A percentile compares a stretch with the other conserved stretches of the same genome.
Evolutionary conservation across 768 basidiomycete species (phyloP).

Genomic region (Strobilomyces echinocephalus): DNA sequence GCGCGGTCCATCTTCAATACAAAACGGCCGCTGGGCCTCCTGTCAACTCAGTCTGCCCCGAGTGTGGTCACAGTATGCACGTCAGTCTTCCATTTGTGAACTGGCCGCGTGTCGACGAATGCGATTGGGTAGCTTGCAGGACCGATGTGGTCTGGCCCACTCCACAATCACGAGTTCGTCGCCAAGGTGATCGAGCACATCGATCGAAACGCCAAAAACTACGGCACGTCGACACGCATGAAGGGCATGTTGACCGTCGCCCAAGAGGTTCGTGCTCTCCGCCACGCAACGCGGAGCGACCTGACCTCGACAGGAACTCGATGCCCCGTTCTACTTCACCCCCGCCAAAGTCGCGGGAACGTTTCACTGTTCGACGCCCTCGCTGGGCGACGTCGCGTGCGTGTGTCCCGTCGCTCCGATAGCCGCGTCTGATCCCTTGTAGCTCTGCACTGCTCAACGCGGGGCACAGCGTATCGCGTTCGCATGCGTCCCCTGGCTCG

Average conservation of each 20-base stretch:
- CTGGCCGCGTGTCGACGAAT: not conserved
- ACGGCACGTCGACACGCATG: conserved; percentile 81
- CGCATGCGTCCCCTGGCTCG: conserved; percentile 85
- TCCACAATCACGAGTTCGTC: conserved; percentile 77
- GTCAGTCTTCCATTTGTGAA: conserved; percentile 39
- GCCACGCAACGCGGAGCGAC: not conserved
- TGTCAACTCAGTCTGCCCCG: conserved; percentile 63
- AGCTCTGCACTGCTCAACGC: conserved; percentile 89
- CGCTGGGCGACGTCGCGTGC: conserved; percentile 71
- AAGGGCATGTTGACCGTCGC: conserved; percentile 94
- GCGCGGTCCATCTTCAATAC: conserved; percentile 58
- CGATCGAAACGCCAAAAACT: conserved; percentile 54
- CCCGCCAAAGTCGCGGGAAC: conserved; percentile 72
- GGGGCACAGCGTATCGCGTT: conserved; percentile 80
- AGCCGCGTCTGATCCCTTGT: not conserved
- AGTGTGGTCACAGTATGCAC: conserved; percentile 76
- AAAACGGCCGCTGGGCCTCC: conserved; percentile 71
- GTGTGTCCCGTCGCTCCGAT: conserved; percentile 24
- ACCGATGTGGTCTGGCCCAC: conserved; percentile 92
- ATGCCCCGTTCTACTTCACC: conserved; percentile 82
- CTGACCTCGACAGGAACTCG: conserved; percentile 54
- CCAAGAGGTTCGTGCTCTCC: conserved; percentile 57
- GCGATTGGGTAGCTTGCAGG: conserved; percentile 63
- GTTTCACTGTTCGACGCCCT: conserved; percentile 78
- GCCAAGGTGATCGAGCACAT: conserved; percentile 71